Evolutionary conservation across 352 stramenopile species (phyloP).

Genomic region (Globisporangium mamillatum): DNA sequence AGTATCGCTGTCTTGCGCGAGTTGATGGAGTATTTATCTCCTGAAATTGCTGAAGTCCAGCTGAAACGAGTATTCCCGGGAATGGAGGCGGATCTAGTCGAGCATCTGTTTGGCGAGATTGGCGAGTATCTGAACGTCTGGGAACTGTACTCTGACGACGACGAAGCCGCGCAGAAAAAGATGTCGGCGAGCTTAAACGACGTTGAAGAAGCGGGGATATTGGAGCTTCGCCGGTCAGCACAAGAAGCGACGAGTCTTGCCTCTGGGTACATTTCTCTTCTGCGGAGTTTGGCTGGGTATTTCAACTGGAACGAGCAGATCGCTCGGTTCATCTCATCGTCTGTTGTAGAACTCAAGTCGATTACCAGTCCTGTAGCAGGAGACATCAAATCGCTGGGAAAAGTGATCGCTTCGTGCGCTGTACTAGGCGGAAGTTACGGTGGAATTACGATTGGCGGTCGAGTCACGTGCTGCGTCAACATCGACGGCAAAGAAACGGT

Average conservation of each 20-base stretch:
- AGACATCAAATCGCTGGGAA: slow-evolving; percentile 14
- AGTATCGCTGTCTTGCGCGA: slow-evolving; percentile 46
- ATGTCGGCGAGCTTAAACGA: neutral
- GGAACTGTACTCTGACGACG: slow-evolving; percentile 26
- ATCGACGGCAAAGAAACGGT: slow-evolving; percentile 73
- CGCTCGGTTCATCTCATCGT: slow-evolving; percentile 24
- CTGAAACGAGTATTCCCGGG: slow-evolving; percentile 29
- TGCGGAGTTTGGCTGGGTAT: slow-evolving; percentile 29
- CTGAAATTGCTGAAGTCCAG: slow-evolving; percentile 35
- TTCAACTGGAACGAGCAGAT: slow-evolving; percentile 34
- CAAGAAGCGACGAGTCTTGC: slow-evolving; percentile 41
- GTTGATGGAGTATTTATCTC: slow-evolving; percentile 30
- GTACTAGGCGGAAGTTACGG: slow-evolving; percentile 58
- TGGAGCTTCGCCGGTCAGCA: slow-evolving; percentile 49
- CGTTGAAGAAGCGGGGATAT: neutral
- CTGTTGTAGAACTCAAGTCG: slow-evolving; percentile 12
- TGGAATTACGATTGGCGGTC: slow-evolving; percentile 45
- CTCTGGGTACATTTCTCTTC: slow-evolving; percentile 44
- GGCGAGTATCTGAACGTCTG: slow-evolving; percentile 42
- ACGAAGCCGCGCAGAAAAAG: slow-evolving; percentile 4
- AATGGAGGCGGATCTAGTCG: slow-evolving; percentile 25
- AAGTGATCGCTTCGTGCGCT: slow-evolving; percentile 37
- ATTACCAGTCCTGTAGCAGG: neutral
- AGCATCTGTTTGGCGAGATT: slow-evolving; percentile 38
- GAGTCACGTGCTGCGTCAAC: slow-evolving; percentile 71